Evolutionary conservation across 345 rosid species (phyloP).

Genomic region (Linum usitatissimum): DNA sequence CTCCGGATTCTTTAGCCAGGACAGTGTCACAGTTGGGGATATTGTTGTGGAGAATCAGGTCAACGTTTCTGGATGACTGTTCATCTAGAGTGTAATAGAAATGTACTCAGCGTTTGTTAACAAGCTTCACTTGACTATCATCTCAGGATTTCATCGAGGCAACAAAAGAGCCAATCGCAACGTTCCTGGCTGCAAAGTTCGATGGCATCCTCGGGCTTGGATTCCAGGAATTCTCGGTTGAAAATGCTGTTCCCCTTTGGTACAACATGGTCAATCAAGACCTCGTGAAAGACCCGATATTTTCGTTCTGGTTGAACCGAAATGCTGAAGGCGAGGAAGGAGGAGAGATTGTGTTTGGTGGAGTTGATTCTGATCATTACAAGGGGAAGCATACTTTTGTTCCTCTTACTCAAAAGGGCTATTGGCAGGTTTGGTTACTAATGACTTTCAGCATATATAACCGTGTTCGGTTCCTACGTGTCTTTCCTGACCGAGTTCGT

Average conservation of each 20-base stretch:
- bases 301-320: slow-evolving; percentile 28
- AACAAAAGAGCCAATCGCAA: slow-evolving; percentile 24
- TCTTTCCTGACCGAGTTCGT: neutral
- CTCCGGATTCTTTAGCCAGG: slow-evolving; percentile 25
- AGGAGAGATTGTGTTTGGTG: slow-evolving; percentile 30
- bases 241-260: slow-evolving; percentile 24
- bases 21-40: slow-evolving; percentile 23
- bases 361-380: slow-evolving; percentile 23
- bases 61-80: neutral
- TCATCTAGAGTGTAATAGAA: neutral
- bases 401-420: slow-evolving; percentile 23
- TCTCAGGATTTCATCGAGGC: slow-evolving; percentile 23
- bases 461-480: neutral
- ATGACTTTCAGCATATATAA: neutral
- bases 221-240: slow-evolving; percentile 25
- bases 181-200: slow-evolving; percentile 25
- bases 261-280: slow-evolving; percentile 24
- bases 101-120: neutral
- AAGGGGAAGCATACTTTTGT: slow-evolving; percentile 26
- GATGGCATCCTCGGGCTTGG: slow-evolving; percentile 31
- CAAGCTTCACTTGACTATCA: neutral
- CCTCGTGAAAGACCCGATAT: slow-evolving; percentile 17
- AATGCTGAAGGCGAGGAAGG: slow-evolving; percentile 23
- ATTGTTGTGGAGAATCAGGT: slow-evolving; percentile 24
- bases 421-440: slow-evolving; percentile 23